Conservation (phyloP, 768 basidiomycete species). For the Tricholomella constricta region DNA sequence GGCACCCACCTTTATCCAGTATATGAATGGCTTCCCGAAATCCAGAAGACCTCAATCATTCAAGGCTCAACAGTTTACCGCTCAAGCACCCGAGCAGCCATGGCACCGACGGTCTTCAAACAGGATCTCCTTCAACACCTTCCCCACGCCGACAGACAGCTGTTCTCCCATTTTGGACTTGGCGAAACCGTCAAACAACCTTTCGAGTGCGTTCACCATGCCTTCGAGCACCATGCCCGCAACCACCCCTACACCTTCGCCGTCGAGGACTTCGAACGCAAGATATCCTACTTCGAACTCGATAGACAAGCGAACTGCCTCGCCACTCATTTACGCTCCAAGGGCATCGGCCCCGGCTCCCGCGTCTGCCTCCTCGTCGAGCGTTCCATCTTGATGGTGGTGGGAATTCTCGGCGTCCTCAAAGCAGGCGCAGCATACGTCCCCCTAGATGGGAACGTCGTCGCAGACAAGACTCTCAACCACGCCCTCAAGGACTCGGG, state of each 20-base stretch:
- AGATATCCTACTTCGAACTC: slow-evolving; percentile 53
- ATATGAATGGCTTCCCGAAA: neutral
- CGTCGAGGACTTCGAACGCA: slow-evolving; percentile 47
- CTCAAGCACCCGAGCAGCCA: too few relatives aligned
- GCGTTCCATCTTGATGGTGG: slow-evolving; percentile 52
- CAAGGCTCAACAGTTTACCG: neutral
- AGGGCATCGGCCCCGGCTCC: slow-evolving; percentile 46
- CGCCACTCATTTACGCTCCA: slow-evolving; percentile 40
- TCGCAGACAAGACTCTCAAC: slow-evolving; percentile 52
- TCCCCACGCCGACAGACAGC: slow-evolving; percentile 4
- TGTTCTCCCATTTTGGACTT: slow-evolving; percentile 8
- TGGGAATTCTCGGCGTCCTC: slow-evolving; percentile 53
- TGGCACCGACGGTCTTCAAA: slow-evolving; percentile 3
- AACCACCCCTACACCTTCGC: slow-evolving; percentile 6
- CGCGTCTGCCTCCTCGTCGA: slow-evolving; percentile 56
- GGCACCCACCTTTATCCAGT: slow-evolving; percentile 2
- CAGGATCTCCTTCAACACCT: slow-evolving; percentile 7
- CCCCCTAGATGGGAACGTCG: slow-evolving; percentile 56
- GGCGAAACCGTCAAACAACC: neutral
- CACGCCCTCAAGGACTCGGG: slow-evolving; percentile 50
- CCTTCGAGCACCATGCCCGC: slow-evolving; percentile 10
- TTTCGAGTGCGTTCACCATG: slow-evolving; percentile 7
- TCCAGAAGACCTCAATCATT: neutral
- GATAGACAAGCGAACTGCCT: slow-evolving; percentile 47
- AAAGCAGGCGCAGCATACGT: slow-evolving; percentile 61